phyloP scores from a whole-genome alignment of 805 yeast species.

The Scheffersomyces amazonensis region DNA sequence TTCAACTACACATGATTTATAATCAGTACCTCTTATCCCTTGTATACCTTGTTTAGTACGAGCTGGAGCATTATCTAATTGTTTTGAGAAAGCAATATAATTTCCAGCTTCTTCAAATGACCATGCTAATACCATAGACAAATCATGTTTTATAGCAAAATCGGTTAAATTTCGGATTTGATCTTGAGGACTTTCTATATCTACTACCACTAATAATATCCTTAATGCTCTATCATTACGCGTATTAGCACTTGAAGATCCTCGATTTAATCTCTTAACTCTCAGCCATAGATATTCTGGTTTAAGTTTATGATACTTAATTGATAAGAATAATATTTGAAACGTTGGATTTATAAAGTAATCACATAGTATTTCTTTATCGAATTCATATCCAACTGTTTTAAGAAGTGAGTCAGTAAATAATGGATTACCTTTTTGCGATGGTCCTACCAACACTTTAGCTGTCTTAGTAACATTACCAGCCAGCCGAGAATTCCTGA shows the following conservation, averaged over 20 bases:
- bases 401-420: constrained; percentile 48
- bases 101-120: constrained; percentile 48
- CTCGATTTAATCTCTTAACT: constrained; percentile 40
- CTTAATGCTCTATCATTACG: constrained; percentile 42
- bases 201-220: constrained; percentile 62
- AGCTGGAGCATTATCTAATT: constrained; percentile 32
- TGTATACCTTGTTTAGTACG: constrained; percentile 29
- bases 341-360: constrained; percentile 58
- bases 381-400: constrained; percentile 53
- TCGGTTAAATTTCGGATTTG: constrained; percentile 44
- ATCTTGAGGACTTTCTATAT: constrained; percentile 57
- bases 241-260: constrained; percentile 24
- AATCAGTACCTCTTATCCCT: constrained; percentile 43
- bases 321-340: constrained; percentile 59
- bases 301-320: constrained; percentile 71
- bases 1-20: constrained; percentile 42
- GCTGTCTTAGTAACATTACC: constrained; percentile 1
- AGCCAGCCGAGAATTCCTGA: neutral
- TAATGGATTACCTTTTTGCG: constrained; percentile 74
- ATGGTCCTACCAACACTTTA: constrained; percentile 52
- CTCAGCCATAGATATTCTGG: constrained; percentile 71
- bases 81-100: constrained; percentile 36
- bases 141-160: constrained; percentile 47
- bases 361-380: constrained; percentile 52
- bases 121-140: constrained; percentile 52